A percentile compares a stretch with the other conserved stretches of the same genome.
These are phyloP conservation scores for Solanum dulcamara DNA, from an alignment of 257 asterid genomes.

Conservation along the genomic window DNA sequence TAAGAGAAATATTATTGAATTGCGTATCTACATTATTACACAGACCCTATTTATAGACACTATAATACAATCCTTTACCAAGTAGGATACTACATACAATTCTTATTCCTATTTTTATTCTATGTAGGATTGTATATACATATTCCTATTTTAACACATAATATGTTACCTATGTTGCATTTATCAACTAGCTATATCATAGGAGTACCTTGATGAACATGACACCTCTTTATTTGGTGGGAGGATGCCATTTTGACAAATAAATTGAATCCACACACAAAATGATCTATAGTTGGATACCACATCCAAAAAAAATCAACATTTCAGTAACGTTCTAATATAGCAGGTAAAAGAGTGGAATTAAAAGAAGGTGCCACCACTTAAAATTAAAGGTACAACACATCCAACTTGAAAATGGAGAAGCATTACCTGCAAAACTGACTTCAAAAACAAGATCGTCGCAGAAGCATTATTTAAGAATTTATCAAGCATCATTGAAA, in stretches of 20 bases:
- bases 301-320: neutral
- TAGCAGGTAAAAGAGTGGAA: neutral
- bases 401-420: neutral
- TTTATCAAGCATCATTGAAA: constrained; percentile 39
- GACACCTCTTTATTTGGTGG: neutral
- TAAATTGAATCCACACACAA: neutral
- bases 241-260: neutral
- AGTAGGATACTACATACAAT: too few relatives aligned
- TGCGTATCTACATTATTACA: too few relatives aligned
- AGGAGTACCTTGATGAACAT: neutral
- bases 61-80: too few relatives aligned
- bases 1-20: too few relatives aligned
- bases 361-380: neutral
- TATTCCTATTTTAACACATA: too few relatives aligned
- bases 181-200: neutral
- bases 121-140: too few relatives aligned
- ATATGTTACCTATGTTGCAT: neutral
- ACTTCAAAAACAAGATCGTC: constrained; percentile 56
- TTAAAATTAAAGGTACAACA: neutral
- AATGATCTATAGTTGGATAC: neutral
- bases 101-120: too few relatives aligned
- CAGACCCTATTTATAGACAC: too few relatives aligned
- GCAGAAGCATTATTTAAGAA: constrained; percentile 72
- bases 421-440: constrained; percentile 58
- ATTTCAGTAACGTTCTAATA: neutral